These are phyloP conservation scores for Tympanopsis confertula DNA, from an alignment of 2,329 filamentous ascomycete genomes.

Conservation along the genomic window DNA sequence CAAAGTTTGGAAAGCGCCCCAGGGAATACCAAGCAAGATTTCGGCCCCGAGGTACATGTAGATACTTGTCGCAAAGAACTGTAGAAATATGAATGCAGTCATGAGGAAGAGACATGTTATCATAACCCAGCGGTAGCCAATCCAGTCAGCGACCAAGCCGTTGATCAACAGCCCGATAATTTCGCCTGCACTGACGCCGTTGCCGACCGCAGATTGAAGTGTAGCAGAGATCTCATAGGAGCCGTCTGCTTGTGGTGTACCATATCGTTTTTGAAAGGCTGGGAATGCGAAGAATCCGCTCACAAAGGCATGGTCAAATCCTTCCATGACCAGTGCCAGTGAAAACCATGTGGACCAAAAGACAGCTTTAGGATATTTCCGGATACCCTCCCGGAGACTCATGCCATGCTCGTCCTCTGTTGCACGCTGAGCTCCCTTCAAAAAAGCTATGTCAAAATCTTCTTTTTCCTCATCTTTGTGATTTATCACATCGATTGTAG, in stretches of 20 bases:
- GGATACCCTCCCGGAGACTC: neutral
- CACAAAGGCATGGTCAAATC: neutral
- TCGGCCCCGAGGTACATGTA: neutral
- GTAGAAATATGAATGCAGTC: neutral
- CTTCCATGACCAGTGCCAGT: neutral
- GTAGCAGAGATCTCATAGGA: slow-evolving; percentile 14
- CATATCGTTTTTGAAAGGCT: slow-evolving; percentile 7
- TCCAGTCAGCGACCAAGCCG: slow-evolving; percentile 8
- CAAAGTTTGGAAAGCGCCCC: neutral
- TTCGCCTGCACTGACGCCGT: slow-evolving; percentile 7
- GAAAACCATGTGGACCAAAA: neutral
- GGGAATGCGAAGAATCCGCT: slow-evolving; percentile 4
- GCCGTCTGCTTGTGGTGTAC: slow-evolving; percentile 5
- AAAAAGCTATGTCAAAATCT: neutral
- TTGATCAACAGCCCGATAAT: slow-evolving; percentile 9
- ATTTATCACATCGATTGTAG: neutral
- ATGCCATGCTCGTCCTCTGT: neutral
- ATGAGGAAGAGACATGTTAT: slow-evolving; percentile 3
- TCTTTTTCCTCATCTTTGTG: neutral
- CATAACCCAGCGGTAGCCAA: slow-evolving; percentile 9
- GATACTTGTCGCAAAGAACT: neutral
- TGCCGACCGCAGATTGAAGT: slow-evolving; percentile 18
- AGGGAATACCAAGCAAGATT: neutral
- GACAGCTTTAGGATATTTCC: neutral
- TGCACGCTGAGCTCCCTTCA: neutral